Evolutionary conservation across 140 eudicot species (phyloP), one percentile per base, ranked within the genome.

Genomic region (Stevia rebaudiana): DNA sequence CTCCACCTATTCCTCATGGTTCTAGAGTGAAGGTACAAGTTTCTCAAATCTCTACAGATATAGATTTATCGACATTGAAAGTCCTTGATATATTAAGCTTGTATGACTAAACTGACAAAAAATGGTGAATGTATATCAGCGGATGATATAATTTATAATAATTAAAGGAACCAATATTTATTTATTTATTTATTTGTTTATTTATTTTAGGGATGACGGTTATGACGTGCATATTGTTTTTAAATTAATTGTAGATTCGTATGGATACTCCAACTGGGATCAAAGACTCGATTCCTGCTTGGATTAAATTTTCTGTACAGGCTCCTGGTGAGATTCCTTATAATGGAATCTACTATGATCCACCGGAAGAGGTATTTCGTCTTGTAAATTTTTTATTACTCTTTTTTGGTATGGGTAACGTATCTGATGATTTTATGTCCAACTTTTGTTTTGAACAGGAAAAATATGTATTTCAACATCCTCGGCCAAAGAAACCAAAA

Each of bases 201-300:
- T 56, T 2, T 56, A 30, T 43, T 53, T 31, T 67, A 41, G 3
- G 54, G 28, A 68, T 7, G 15, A 68, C 8, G 10, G 12, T 60
- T 70, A 58, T 35, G 75, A 47, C 42, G 31, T 47, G 25, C 16
- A 60, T 21, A 31, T 47, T 21, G 37, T 49, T 28, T 25, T 13
- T 39, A 46, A 35, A 65, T 51, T 65, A 35, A 65, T 51, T 65
- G 73, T 68, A 94, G 99, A 83, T 94, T 55, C 95, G 95, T 47
- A 94, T 94, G 99, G 95, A 88, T 69, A 88, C 97, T 68, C 99
- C 97, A 30, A 85, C 97, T 68, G 99, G 99, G 55, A 50, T 86
- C 7, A 94, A 94, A 76, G 99, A 94, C 78, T 94, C 97, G 33
- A 94, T 88, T 78, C 94, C 99, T 49, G 97, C 99, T 51, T 94